These are phyloP conservation scores for Elaeis guineensis DNA, from an alignment of 176 grass and related monocot genomes.

Conservation along the genomic window DNA sequence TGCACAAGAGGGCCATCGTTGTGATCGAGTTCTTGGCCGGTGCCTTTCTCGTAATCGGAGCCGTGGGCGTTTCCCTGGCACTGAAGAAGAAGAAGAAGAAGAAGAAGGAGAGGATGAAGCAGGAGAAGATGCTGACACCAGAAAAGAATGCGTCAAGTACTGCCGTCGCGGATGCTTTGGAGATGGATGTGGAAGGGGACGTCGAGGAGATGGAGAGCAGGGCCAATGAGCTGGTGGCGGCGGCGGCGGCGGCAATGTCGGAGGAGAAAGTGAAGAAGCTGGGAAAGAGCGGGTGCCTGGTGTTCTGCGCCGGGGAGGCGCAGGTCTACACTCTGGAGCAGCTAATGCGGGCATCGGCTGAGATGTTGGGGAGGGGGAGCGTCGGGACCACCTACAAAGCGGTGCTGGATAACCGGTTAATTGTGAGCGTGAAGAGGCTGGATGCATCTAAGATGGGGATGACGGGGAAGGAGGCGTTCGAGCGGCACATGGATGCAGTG, in stretches of 20 bases:
- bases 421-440: constrained; percentile 81
- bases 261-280: constrained; percentile 70
- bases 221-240: constrained; percentile 34
- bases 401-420: constrained; percentile 48
- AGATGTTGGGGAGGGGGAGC: constrained; percentile 82
- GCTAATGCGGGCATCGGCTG: constrained; percentile 85
- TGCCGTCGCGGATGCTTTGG: too few relatives aligned
- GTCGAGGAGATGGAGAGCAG: constrained; percentile 34
- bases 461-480: constrained; percentile 57
- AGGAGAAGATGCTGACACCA: constrained; percentile 36
- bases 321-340: constrained; percentile 74
- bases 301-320: constrained; percentile 78
- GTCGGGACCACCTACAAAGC: constrained; percentile 93
- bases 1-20: constrained; percentile 23
- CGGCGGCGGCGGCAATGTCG: constrained; percentile 49
- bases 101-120: constrained; percentile 24
- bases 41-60: constrained; percentile 28
- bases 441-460: constrained; percentile 62
- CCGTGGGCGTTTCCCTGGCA: constrained; percentile 31
- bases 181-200: constrained; percentile 28
- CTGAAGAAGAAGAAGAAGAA: constrained; percentile 35
- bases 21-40: constrained; percentile 25
- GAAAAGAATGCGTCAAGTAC: constrained; percentile 29
- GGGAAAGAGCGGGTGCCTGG: constrained; percentile 73
- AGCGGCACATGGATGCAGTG: constrained; percentile 83